A percentile compares a stretch with the other conserved stretches of the same genome.
phyloP scores from a whole-genome alignment of 225 moss, liverwort and hornwort genomes.

The Physcomitrium patens region DNA sequence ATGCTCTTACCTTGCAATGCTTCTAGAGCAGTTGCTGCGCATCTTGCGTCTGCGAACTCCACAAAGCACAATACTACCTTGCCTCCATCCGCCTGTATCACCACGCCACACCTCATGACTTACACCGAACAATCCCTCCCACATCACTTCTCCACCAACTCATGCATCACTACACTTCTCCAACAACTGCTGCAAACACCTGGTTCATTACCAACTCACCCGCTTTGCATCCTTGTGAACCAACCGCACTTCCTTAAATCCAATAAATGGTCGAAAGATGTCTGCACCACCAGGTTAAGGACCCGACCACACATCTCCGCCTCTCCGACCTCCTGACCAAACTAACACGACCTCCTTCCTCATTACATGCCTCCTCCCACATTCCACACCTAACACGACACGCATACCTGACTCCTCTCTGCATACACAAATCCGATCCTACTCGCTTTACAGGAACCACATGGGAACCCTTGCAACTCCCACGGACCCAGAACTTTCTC shows the following conservation, averaged over 20 bases:
- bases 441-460: not conserved
- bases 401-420: not conserved
- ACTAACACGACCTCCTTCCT: not conserved
- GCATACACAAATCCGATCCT: too few relatives aligned
- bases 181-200: not conserved
- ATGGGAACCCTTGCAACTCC: too few relatives aligned
- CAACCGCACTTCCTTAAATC: slow-evolving; percentile 97
- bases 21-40: slow-evolving; percentile 97
- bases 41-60: slow-evolving; percentile 99
- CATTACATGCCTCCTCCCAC: not conserved
- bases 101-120: not conserved
- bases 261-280: slow-evolving; percentile 97
- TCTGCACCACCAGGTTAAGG: slow-evolving; percentile 48
- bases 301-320: too few relatives aligned
- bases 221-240: slow-evolving; percentile 99
- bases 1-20: slow-evolving; percentile 84
- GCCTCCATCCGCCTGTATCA: slow-evolving; percentile 45
- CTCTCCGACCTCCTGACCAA: too few relatives aligned
- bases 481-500: too few relatives aligned
- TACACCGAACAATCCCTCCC: not conserved
- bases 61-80: slow-evolving; percentile 99
- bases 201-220: slow-evolving; percentile 46
- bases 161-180: too few relatives aligned
- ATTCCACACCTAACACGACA: not conserved
- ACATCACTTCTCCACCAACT: too few relatives aligned